These are phyloP conservation scores for Silene latifolia DNA, from an alignment of 148 eudicot genomes.

Conservation along the genomic window DNA sequence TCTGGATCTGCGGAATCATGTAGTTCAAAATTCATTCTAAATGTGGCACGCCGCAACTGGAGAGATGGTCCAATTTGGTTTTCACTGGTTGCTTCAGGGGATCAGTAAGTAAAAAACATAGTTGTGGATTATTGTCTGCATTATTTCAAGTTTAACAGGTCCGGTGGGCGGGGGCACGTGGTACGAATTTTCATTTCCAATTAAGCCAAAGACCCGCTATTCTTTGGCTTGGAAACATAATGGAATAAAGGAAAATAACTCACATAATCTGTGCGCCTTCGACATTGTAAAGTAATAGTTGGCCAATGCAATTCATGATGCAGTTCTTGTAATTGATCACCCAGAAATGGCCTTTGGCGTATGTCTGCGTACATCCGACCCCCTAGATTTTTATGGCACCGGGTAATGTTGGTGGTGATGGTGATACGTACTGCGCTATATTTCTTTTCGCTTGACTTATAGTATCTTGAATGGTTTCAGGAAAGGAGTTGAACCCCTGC, in stretches of 20 bases:
- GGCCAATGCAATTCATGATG: too few species aligned
- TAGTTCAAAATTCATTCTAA: constrained; percentile 38
- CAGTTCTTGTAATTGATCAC: too few species aligned
- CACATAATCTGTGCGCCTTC: too few species aligned
- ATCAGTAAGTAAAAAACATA: constrained; percentile 49
- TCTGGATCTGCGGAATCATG: constrained; percentile 33
- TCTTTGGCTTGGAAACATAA: too few species aligned
- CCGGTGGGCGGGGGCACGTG: too few species aligned
- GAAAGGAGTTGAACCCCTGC: constrained; percentile 64
- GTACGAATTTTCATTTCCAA: too few species aligned
- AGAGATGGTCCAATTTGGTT: constrained; percentile 75
- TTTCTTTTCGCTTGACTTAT: constrained; percentile 5
- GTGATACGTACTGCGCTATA: background rate
- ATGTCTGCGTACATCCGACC: background rate
- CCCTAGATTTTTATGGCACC: background rate
- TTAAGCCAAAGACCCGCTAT: too few species aligned
- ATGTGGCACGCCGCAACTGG: constrained; percentile 34
- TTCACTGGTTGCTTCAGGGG: constrained; percentile 66
- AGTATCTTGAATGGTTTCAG: constrained; percentile 37
- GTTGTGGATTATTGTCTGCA: background rate
- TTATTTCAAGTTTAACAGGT: background rate
- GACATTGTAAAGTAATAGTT: too few species aligned
- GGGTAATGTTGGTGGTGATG: background rate
- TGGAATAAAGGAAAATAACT: too few species aligned
- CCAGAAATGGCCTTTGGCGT: too few species aligned